Base-by-base conservation (phyloP, 805 yeast genomes). In the Starmerella floricola region DNA sequence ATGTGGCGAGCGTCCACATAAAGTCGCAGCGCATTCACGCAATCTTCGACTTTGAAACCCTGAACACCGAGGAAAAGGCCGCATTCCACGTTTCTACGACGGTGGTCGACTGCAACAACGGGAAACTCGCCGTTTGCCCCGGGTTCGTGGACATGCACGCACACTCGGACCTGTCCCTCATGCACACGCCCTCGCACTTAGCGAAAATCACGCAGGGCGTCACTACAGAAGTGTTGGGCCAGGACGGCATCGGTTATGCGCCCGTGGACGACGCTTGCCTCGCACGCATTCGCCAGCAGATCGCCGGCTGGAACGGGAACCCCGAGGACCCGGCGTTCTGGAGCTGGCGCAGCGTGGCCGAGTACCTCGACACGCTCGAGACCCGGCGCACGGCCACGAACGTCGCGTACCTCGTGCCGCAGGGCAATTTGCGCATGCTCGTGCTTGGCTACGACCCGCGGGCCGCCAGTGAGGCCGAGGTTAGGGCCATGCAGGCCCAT, bases 71-170 rank as follows among this genome's bases (percentile, higher is more conserved):
- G 5, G 43, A 37, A 19, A 20, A 30, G 11, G 34, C 36, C 30
- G 23, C 15, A 10, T 24, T 44, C 12, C 24, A n/a, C 13, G 8
- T 4, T 8, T 19, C 6, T 10, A n/a, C 11, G 11, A 33, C 35
- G 8, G 20, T 46, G 8, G 20, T 46, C 17, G 45, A 46, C 34
- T 44, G 50, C 29, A 18, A 31, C 17, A 10, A 33, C 12, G 44
- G 47, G 8, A 6, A 16, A 26, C 29, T 18, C 11, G 50, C 34
- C 5, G 15, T 46, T 8, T 26, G 39, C 36, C 50, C 50, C 12
- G 50, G 50, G 13, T 40, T 46, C 43, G 44, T 46, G 13, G 50
- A 46, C 34, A 43, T 46, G 47, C 50, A 46, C 31, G 50, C 50
- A 4, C 50, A 46, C 29, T 46, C 50, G 15, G 50, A 46, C 31